phyloP scores from a whole-genome alignment of 768 basidiomycete genomes.

The Phylloporus arenicola region DNA sequence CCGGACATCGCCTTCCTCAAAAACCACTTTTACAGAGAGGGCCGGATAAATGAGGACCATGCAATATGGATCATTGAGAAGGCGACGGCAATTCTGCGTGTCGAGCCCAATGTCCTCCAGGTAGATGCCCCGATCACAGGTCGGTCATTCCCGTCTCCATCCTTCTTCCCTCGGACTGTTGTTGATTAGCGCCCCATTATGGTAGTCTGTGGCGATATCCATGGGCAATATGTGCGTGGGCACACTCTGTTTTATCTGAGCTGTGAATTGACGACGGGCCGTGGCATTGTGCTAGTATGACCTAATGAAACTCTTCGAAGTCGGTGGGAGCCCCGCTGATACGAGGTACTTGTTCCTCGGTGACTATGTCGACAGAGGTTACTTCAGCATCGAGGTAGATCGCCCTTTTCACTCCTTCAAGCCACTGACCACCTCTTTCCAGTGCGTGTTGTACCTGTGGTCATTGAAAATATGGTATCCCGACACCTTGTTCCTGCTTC shows the following conservation, averaged over 20 bases:
- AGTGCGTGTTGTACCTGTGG: constrained; percentile 99
- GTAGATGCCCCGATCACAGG: constrained; percentile 99
- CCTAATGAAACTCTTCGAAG: constrained; percentile 93
- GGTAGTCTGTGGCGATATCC: constrained; percentile 96
- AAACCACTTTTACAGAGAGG: constrained; percentile 98
- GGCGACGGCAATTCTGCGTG: constrained; percentile 74
- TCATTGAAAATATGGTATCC: constrained; percentile 99
- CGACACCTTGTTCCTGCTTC: constrained; percentile 89
- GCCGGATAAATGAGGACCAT: constrained; percentile 88
- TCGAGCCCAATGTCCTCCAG: constrained; percentile 85
- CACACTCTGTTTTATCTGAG: constrained; percentile 2
- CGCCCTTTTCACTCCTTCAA: background rate
- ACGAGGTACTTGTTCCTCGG: constrained; percentile 90
- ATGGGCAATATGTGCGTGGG: constrained; percentile 90
- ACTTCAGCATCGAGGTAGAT: constrained; percentile 86
- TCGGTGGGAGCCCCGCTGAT: constrained; percentile 90
- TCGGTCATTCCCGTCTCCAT: constrained; percentile 24
- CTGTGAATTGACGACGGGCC: constrained; percentile 14
- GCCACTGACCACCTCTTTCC: background rate
- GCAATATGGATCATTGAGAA: constrained; percentile 90
- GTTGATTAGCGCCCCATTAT: constrained; percentile 4
- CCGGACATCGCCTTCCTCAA: constrained; percentile 96
- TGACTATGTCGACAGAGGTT: constrained; percentile 90
- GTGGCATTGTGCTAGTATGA: constrained; percentile 55
- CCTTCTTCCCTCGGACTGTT: background rate